Percentiles rank a stretch among this genome's conserved stretches.
phyloP scores from a whole-genome alignment of 768 basidiomycete genomes.

The Tremella yokohamensis region DNA sequence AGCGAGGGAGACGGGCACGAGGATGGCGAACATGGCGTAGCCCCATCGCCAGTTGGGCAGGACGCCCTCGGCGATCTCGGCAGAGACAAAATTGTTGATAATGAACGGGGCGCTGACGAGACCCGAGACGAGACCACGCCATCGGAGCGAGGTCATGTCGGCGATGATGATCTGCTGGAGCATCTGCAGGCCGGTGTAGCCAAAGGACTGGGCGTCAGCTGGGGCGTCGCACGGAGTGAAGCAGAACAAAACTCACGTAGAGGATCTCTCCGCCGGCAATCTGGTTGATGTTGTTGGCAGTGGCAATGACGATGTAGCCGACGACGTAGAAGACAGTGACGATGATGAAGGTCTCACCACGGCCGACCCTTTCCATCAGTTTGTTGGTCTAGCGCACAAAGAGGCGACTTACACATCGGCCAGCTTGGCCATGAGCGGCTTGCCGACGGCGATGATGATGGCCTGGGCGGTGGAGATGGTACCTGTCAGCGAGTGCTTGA shows the following conservation, averaged over 20 bases:
- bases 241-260: constrained; percentile 56
- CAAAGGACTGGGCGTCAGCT: constrained; percentile 21
- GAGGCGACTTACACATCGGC: constrained; percentile 58
- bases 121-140: constrained; percentile 46
- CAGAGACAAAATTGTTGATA: constrained; percentile 52
- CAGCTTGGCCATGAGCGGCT: constrained; percentile 70
- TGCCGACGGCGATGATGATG: constrained; percentile 56
- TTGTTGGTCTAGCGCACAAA: neutral
- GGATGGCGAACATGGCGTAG: constrained; percentile 52
- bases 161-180: constrained; percentile 53
- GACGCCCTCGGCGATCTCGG: constrained; percentile 50
- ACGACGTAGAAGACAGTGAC: constrained; percentile 63
- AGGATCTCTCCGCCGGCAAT: constrained; percentile 43
- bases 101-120: constrained; percentile 50
- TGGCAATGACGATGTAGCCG: constrained; percentile 53
- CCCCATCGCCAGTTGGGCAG: constrained; percentile 53
- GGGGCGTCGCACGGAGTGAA: neutral
- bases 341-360: constrained; percentile 62
- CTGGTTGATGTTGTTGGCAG: constrained; percentile 37
- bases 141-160: constrained; percentile 53
- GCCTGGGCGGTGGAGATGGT: constrained; percentile 35
- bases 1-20: constrained; percentile 47
- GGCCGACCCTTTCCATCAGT: constrained; percentile 53
- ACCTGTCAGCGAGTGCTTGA: constrained; percentile 34
- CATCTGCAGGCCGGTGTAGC: constrained; percentile 51